phyloP scores from a whole-genome alignment of 306 rosid species.

The Cucumis melo region DNA sequence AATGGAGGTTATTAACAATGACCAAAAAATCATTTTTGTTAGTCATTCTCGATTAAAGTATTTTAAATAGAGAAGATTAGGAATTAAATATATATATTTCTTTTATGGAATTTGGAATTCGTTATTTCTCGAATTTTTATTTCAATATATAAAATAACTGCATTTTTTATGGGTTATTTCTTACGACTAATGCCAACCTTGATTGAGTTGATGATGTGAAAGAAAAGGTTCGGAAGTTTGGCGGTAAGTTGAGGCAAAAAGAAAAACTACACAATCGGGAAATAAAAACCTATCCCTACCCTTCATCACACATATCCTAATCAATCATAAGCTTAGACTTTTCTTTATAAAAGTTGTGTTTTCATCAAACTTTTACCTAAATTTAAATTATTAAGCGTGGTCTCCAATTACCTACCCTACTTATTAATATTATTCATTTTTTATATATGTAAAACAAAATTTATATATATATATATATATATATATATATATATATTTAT shows the following conservation, averaged over 20 bases:
- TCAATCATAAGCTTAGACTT: constrained; percentile 15
- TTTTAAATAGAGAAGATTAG: no score
- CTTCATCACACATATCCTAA: background rate
- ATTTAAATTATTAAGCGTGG: constrained; percentile 1
- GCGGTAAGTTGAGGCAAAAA: background rate
- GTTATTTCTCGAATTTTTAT: no score
- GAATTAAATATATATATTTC: no score
- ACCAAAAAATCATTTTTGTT: no score
- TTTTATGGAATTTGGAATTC: no score
- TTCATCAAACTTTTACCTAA: constrained; percentile 1
- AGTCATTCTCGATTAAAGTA: no score
- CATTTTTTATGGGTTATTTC: background rate
- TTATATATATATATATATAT: no score
- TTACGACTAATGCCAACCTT: background rate
- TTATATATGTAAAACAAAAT: background rate
- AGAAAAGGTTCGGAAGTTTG: background rate
- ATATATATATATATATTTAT: no score
- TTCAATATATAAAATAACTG: no score
- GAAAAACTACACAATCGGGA: background rate
- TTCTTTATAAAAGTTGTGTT: constrained; percentile 13
- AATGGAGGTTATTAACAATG: no score
- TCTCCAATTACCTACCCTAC: constrained; percentile 9
- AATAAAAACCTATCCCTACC: background rate
- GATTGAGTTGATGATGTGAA: background rate
- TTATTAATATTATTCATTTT: background rate